phyloP scores from a whole-genome alignment of 2,329 filamentous ascomycete genomes.

The Fusarium sp. region DNA sequence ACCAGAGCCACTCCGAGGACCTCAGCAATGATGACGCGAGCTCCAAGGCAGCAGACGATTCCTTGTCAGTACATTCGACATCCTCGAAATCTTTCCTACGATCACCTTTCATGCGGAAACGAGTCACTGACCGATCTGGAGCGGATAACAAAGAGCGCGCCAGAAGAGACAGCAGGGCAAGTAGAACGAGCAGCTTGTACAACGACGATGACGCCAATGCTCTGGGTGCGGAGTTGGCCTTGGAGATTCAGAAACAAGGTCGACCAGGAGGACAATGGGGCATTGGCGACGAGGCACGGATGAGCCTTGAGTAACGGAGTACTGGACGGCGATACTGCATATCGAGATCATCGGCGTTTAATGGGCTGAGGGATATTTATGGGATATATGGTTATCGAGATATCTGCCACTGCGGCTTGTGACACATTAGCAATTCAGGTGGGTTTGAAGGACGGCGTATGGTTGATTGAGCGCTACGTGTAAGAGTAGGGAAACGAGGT shows the following conservation, averaged over 20 bases:
- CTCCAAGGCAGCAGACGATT: slow-evolving; percentile 57
- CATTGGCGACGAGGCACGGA: slow-evolving; percentile 84
- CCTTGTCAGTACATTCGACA: slow-evolving; percentile 62
- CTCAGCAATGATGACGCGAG: slow-evolving; percentile 45
- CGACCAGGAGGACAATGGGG: slow-evolving; percentile 77
- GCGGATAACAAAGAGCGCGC: slow-evolving; percentile 55
- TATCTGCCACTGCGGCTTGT: not conserved
- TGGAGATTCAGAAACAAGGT: slow-evolving; percentile 67
- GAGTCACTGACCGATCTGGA: slow-evolving; percentile 55
- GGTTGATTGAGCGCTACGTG: slow-evolving; percentile 18
- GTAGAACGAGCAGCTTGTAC: slow-evolving; percentile 59
- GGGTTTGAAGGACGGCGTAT: slow-evolving; percentile 27
- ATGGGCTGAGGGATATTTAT: slow-evolving; percentile 54
- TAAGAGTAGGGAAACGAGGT: slow-evolving; percentile 20
- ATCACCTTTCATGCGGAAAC: slow-evolving; percentile 57
- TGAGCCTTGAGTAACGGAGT: slow-evolving; percentile 74
- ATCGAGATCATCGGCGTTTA: slow-evolving; percentile 42
- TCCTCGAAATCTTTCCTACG: slow-evolving; percentile 63
- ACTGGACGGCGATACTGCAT: slow-evolving; percentile 23
- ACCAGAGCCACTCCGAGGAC: slow-evolving; percentile 48
- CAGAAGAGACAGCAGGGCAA: slow-evolving; percentile 59
- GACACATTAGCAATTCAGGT: slow-evolving; percentile 4
- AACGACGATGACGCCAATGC: slow-evolving; percentile 59
- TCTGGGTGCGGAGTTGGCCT: slow-evolving; percentile 61
- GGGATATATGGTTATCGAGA: slow-evolving; percentile 5